A percentile compares a stretch with the other conserved stretches of the same genome.
Conservation (phyloP, 306 rosid genomes). For the Corylus heterophylla region DNA sequence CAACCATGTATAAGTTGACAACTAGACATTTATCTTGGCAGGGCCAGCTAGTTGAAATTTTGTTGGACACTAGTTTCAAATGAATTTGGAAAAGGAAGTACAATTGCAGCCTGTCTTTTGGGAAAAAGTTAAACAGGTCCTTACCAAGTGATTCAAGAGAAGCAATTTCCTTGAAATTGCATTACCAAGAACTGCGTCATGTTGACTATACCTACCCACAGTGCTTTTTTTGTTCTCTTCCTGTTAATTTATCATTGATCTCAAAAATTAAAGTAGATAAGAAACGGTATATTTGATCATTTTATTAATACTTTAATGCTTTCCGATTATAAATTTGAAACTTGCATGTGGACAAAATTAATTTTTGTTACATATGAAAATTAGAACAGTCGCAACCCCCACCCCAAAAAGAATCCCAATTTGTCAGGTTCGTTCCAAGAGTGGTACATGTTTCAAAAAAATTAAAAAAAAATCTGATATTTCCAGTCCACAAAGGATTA, state of each 20-base stretch:
- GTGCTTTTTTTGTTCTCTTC: not conserved
- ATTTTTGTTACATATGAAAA: slow-evolving; percentile 5
- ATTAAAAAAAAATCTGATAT: not conserved
- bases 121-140: slow-evolving; percentile 15
- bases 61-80: slow-evolving; percentile 1
- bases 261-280: too few species aligned
- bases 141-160: slow-evolving; percentile 5
- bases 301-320: too few species aligned
- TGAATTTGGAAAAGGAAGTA: slow-evolving; percentile 9
- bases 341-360: slow-evolving; percentile 1
- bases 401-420: not conserved
- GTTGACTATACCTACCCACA: not conserved
- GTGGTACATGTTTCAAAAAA: not conserved
- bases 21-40: not conserved
- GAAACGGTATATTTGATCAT: too few species aligned
- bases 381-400: not conserved
- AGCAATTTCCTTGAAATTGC: slow-evolving; percentile 27
- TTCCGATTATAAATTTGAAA: not conserved
- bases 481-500: not conserved
- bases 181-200: not conserved
- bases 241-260: too few species aligned
- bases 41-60: slow-evolving; percentile 7
- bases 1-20: not conserved
- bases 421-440: not conserved
- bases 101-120: not conserved